Evolutionary conservation across 306 rosid species (phyloP).

Genomic region (Sesbania bispinosa): DNA sequence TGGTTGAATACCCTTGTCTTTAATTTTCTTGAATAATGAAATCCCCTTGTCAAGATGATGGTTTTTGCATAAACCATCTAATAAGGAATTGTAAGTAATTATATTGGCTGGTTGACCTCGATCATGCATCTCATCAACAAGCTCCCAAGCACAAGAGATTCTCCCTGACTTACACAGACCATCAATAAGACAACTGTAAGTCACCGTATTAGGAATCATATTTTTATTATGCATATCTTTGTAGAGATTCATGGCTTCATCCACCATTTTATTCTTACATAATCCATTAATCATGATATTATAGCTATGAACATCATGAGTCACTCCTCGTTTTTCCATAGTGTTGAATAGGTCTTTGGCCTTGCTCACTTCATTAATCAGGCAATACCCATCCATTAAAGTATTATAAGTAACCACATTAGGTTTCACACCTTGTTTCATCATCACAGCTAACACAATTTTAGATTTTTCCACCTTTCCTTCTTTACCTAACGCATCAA

Average conservation of each 20-base stretch:
- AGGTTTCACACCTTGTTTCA: neutral
- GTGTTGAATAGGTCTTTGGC: neutral
- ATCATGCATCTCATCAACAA: conserved; percentile 6
- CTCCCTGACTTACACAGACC: conserved; percentile 17
- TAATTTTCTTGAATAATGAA: neutral
- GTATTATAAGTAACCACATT: neutral
- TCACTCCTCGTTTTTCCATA: neutral
- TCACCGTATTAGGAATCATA: neutral
- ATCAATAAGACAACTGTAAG: conserved; percentile 3
- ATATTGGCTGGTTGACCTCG: neutral
- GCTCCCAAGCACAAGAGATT: neutral
- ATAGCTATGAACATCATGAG: neutral
- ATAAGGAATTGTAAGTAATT: neutral
- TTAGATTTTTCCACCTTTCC: neutral
- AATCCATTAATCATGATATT: neutral
- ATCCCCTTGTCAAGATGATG: neutral
- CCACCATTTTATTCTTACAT: neutral
- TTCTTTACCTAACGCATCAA: neutral
- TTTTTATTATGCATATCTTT: neutral
- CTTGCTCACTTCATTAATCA: neutral
- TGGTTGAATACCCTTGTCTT: neutral
- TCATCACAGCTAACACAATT: neutral
- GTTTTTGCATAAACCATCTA: neutral
- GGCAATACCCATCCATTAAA: conserved; percentile 24
- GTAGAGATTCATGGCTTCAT: conserved; percentile 20